Base-by-base conservation (phyloP, 1,284 basidiomycete species). In the Sanghuangporus weigelae region DNA sequence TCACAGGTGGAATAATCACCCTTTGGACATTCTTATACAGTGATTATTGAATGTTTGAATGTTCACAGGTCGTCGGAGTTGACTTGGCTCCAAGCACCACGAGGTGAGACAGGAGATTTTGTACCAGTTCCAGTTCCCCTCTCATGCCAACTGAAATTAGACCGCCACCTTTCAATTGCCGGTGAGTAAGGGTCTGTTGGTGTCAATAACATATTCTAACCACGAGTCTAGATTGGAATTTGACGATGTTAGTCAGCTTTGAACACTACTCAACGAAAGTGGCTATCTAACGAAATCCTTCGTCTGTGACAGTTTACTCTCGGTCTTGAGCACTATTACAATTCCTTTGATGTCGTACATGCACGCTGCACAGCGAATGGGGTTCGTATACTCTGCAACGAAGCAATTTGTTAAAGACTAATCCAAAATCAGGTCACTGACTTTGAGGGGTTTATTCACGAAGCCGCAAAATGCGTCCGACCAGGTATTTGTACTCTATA, bases 341-440 rank as follows among this genome's bases (percentile, higher is more conserved):
- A 63, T 21, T 62, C 64, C 10, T 67, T 67, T 54, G 66, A 67
- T 59, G 62, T 67, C 1, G 66, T 67, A 44, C 63, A 67, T 44
- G 46, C 64, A 19, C 66, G 66, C 14, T 67, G 64, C 26, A 63
- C 59, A 19, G 61, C 66, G 16, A 62, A 65, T 40, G 66, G 66
- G 56, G 66, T 66, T 38, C 7, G 64, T 55, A 23, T 21, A 14
- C 10, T 46, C 50, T 21, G n/a, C 21, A 14, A 35, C 44, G n/a
- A 23, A 5, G 14, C 23, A 10, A 54, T 40, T 7, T 16, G 3
- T 48, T n/a, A 54, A 14, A 21, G 7, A n/a, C 53, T 54, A 4
- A 54, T 38, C 14, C 0, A 54, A n/a, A 23, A 44, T 48, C 40
- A 67, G 63, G 63, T 69, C 16, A 59, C 51, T 11, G 62, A 69